Evolutionary conservation across 768 basidiomycete species (phyloP).

Genomic region (Candolleomyces aberdarensis): DNA sequence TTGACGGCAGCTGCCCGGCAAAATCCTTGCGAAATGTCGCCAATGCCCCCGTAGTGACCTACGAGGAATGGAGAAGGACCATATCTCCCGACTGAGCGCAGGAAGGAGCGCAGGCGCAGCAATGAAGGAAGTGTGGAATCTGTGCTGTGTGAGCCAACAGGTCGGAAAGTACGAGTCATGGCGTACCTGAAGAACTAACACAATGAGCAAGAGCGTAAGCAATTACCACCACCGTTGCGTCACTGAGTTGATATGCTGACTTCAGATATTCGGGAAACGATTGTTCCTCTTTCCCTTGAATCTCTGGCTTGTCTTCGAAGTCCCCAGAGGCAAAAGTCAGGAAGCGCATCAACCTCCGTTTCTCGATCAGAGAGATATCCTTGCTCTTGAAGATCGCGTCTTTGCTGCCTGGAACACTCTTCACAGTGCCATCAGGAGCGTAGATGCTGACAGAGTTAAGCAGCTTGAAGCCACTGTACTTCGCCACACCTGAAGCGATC

Average conservation of each 20-base stretch:
- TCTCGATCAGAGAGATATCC: constrained; percentile 73
- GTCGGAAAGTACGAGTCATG: neutral
- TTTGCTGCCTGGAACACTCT: constrained; percentile 83
- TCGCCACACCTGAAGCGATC: constrained; percentile 78
- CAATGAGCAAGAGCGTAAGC: constrained; percentile 79
- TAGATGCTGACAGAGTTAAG: constrained; percentile 69
- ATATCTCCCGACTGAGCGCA: constrained; percentile 81
- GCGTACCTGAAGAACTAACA: constrained; percentile 50
- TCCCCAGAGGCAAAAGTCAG: constrained; percentile 77
- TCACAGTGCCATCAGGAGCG: constrained; percentile 41
- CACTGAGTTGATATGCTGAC: constrained; percentile 59
- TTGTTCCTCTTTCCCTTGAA: constrained; percentile 49
- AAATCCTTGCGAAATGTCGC: constrained; percentile 91
- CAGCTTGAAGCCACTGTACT: constrained; percentile 88
- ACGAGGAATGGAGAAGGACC: constrained; percentile 81
- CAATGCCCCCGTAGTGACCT: constrained; percentile 92
- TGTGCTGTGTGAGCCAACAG: constrained; percentile 21
- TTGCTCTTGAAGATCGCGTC: constrained; percentile 91
- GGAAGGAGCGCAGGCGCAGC: constrained; percentile 65
- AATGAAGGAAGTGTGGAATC: constrained; percentile 69
- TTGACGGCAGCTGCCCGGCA: constrained; percentile 83
- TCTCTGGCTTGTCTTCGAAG: constrained; percentile 61
- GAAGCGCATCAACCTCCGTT: constrained; percentile 90
- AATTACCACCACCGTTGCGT: constrained; percentile 57
- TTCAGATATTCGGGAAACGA: constrained; percentile 66